phyloP scores from a whole-genome alignment of 345 rosid species.

The Cardiospermum halicacabum region DNA sequence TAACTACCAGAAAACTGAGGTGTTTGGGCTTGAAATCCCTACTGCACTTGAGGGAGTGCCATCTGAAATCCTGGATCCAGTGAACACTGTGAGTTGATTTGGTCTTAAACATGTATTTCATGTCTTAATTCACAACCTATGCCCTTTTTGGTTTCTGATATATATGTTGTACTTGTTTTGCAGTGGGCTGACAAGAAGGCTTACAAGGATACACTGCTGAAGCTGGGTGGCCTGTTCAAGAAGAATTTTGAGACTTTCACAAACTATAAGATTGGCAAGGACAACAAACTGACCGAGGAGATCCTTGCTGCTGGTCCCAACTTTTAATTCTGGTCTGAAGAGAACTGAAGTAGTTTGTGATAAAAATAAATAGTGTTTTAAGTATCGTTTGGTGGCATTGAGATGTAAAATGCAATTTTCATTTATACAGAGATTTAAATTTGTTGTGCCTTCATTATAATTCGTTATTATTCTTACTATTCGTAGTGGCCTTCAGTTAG shows the following conservation, averaged over 20 bases:
- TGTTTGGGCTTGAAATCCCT: slow-evolving; percentile 86
- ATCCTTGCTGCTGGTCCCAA: slow-evolving; percentile 86
- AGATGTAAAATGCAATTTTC: background rate
- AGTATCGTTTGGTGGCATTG: background rate
- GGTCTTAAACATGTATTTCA: background rate
- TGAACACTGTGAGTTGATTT: slow-evolving; percentile 55
- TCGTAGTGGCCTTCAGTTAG: background rate
- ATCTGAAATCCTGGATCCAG: slow-evolving; percentile 73
- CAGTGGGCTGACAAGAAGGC: slow-evolving; percentile 89
- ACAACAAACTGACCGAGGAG: slow-evolving; percentile 69
- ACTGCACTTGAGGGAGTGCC: slow-evolving; percentile 75
- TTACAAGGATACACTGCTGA: slow-evolving; percentile 69
- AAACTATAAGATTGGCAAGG: slow-evolving; percentile 67
- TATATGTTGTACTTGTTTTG: slow-evolving; percentile 11
- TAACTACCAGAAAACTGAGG: slow-evolving; percentile 59
- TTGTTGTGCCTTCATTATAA: background rate
- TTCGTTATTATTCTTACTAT: background rate
- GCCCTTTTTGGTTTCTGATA: background rate
- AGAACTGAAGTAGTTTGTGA: background rate
- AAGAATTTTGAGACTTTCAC: slow-evolving; percentile 79
- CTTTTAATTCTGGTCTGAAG: slow-evolving; percentile 27
- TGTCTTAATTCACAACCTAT: background rate
- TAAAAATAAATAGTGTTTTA: background rate
- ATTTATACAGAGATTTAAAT: background rate
- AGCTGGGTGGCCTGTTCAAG: slow-evolving; percentile 80